These are phyloP conservation scores for Phytophthora fragariaefolia DNA, from an alignment of 352 stramenopile genomes.

Conservation along the genomic window DNA sequence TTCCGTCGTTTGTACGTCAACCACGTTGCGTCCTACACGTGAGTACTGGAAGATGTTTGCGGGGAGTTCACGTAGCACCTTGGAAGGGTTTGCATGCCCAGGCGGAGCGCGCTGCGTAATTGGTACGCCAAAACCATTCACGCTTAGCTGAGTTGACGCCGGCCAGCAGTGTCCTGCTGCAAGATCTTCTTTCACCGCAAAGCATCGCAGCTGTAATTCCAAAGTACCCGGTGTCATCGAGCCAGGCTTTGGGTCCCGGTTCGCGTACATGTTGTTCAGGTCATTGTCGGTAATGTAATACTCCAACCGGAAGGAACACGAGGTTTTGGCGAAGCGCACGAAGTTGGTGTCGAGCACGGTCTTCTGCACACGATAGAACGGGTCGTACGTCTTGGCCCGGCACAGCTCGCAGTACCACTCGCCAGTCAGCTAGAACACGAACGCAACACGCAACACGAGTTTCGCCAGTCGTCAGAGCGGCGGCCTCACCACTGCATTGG, in stretches of 20 bases:
- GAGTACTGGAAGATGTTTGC: conserved; percentile 78
- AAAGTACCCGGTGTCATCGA: conserved; percentile 62
- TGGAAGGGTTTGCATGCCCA: conserved; percentile 80
- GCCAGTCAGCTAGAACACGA: conserved; percentile 34
- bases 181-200: conserved; percentile 76
- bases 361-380: conserved; percentile 69
- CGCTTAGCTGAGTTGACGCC: conserved; percentile 61
- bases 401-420: conserved; percentile 84
- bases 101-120: conserved; percentile 75
- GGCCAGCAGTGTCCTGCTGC: conserved; percentile 78
- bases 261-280: conserved; percentile 73
- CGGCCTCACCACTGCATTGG: no score
- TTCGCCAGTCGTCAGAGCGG: conserved; percentile 6
- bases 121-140: conserved; percentile 77
- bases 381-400: conserved; percentile 72
- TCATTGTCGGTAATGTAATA: conserved; percentile 79
- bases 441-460: conserved; percentile 10
- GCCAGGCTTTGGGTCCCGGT: conserved; percentile 54
- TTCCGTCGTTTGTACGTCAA: conserved; percentile 77
- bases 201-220: conserved; percentile 85
- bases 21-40: conserved; percentile 70
- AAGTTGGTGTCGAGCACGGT: conserved; percentile 62
- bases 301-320: conserved; percentile 59
- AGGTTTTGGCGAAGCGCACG: conserved; percentile 67
- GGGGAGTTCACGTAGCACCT: conserved; percentile 79